Evolutionary conservation across 768 basidiomycete genomes (phyloP), one percentile per base, ranked within the genome.

Genomic region (Termitomyces sp.): DNA sequence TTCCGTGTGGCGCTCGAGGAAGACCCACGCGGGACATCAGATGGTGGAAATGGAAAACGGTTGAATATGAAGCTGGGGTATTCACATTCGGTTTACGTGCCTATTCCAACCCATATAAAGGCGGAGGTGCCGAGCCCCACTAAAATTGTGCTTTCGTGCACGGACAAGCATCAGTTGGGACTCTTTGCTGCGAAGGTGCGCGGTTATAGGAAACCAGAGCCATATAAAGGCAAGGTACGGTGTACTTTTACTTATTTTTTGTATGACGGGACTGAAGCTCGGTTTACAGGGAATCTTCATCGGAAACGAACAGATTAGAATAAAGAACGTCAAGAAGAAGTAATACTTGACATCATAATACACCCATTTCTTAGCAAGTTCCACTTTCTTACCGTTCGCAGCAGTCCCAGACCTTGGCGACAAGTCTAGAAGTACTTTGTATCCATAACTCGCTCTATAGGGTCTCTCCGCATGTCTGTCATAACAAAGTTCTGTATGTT

Each of bases 141-240:
- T 1, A 88, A 90, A 72, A 93, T 98, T 55, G 69, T 85, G 30
- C 71, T 98, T 24, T 79, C 74, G 21, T 93, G 94, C 62, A 89
- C 83, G 53, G 88, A 97, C 74, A 98, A 98, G 70, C 89, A 97
- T 63, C 72, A 78, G 46, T 69, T 99, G 55, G 93, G 93, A 1
- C 76, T 91, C 60, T 96, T 96, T 66, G 90, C 93, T 0, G 93
- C 95, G 5, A 82, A 84, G 60, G 85, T 98, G 24, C 78, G 94
- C 58, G 80, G 78, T 56, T 87, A 85, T 74, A 81, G 96, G 63
- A 87, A 87, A 62, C 96, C 96, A 21, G 96, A 99, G 67, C 95
- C 94, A 15, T 99, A 98, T 73, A 93, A 98, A 73, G 96, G 94
- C 67, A 98, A 98, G 81, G 94, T 96, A 65, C 50, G 88, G 72